Base-by-base conservation (phyloP, 140 eudicot species). In the Bidens hawaiensis region DNA sequence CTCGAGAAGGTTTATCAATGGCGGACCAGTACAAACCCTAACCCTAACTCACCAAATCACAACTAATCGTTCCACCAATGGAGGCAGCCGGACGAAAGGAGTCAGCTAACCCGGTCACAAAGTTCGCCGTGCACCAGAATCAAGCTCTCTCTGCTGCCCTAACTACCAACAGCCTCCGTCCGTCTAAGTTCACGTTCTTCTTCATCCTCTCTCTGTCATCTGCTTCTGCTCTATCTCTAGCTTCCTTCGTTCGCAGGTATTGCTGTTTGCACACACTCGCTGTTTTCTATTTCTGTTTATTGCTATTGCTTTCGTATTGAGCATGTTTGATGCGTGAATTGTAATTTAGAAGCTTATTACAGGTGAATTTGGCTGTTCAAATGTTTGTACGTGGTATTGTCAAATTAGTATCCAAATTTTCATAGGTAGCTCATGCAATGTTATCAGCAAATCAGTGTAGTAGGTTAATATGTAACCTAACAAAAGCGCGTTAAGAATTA, bases 131-230 rank as follows among this genome's bases (percentile, higher is more conserved):
- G 72, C 87, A 91, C 57, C 91, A 76, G 73, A 91, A 91, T 64
- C 87, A 91, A 17, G 82, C 93, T 46, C 62, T 91, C 74, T 78
- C 96, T 41, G 94, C 96, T 19, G 98, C 96, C 75, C 83, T 91
- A 62, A 82, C 94, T 34, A 47, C 83, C 27, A 82, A 64, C 78
- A 84, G 95, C 60, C 81, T 82, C 73, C 91, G 93, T 62, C 94
- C 96, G 16, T 73, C 88, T 10, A 70, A 21, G 34, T 72, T 76
- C 43, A 71, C 95, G 5, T 66, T 90, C 72, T 30, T 87, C 60
- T 63, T 77, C 78, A 79, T 93, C 17, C 54, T 93, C 62, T 71
- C 85, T 24, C 68, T 93, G 28, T 73, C 71, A 43, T 76, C 85
- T 1, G 93, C 86, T 66, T 78, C 96, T 27, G 76, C 81, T 34